Evolutionary conservation across 2,329 filamentous ascomycete species (phyloP).

Genomic region (Ophiostoma angusticollis): DNA sequence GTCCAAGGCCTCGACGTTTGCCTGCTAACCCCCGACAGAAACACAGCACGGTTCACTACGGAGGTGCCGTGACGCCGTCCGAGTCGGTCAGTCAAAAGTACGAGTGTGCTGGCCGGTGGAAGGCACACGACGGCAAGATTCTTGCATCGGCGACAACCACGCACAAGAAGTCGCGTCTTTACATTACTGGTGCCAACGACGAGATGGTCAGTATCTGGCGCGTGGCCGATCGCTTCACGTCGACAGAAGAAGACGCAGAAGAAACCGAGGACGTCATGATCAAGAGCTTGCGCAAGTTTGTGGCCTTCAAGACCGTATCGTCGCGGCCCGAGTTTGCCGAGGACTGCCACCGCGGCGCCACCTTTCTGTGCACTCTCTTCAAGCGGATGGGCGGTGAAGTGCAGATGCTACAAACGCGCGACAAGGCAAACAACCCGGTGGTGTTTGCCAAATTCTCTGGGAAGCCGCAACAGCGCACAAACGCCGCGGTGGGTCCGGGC

Average conservation of each 20-base stretch:
- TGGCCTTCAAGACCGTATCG: slow-evolving; percentile 85
- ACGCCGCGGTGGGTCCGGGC: slow-evolving; percentile 23
- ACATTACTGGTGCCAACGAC: slow-evolving; percentile 89
- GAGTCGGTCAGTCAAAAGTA: slow-evolving; percentile 42
- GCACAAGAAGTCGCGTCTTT: slow-evolving; percentile 62
- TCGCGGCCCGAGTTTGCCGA: slow-evolving; percentile 75
- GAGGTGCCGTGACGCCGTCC: slow-evolving; percentile 35
- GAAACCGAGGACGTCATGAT: slow-evolving; percentile 44
- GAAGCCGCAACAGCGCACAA: slow-evolving; percentile 38
- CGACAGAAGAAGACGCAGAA: slow-evolving; percentile 25
- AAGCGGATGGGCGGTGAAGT: slow-evolving; percentile 83
- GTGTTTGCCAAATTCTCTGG: slow-evolving; percentile 81
- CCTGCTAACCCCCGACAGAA: slow-evolving; percentile 30
- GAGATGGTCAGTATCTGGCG: slow-evolving; percentile 83
- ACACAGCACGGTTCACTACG: slow-evolving; percentile 54
- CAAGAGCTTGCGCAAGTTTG: slow-evolving; percentile 68
- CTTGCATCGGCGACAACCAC: slow-evolving; percentile 68
- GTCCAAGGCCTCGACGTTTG: background rate
- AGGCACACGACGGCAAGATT: slow-evolving; percentile 73
- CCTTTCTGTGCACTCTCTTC: slow-evolving; percentile 79
- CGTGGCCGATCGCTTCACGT: slow-evolving; percentile 35
- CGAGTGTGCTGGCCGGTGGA: slow-evolving; percentile 23
- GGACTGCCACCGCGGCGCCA: slow-evolving; percentile 85
- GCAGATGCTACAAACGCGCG: slow-evolving; percentile 77
- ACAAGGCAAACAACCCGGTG: slow-evolving; percentile 69